phyloP scores from a whole-genome alignment of 768 basidiomycete genomes.

The Lentinus tigrinus region DNA sequence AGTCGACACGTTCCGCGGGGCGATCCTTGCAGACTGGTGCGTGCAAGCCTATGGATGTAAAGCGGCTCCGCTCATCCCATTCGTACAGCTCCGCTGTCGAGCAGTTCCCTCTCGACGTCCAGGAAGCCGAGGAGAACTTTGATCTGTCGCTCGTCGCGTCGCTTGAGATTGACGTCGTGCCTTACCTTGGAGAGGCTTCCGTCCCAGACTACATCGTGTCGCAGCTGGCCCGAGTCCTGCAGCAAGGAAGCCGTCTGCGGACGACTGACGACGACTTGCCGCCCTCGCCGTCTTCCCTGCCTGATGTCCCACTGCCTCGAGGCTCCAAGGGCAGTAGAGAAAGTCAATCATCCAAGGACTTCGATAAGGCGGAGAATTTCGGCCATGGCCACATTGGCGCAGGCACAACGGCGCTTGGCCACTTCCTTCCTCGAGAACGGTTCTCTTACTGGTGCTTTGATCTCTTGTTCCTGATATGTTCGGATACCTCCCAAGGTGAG shows the following conservation, averaged over 20 bases:
- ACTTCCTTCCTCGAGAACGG: slow-evolving; percentile 68
- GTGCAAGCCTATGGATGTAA: slow-evolving; percentile 21
- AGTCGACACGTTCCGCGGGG: slow-evolving; percentile 78
- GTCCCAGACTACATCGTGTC: slow-evolving; percentile 71
- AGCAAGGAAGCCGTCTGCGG: slow-evolving; percentile 71
- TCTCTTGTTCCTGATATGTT: slow-evolving; percentile 78
- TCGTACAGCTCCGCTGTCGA: slow-evolving; percentile 53
- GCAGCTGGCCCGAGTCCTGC: slow-evolving; percentile 68
- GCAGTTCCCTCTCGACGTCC: slow-evolving; percentile 56
- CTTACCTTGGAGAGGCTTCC: slow-evolving; percentile 64
- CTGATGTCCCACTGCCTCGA: not conserved
- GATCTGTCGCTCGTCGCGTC: slow-evolving; percentile 78
- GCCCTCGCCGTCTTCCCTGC: slow-evolving; percentile 19
- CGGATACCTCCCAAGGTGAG: slow-evolving; percentile 60
- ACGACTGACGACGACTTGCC: slow-evolving; percentile 21
- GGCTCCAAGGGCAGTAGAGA: not conserved
- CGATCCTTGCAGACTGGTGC: slow-evolving; percentile 83
- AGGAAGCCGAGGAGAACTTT: slow-evolving; percentile 81
- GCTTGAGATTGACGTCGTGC: slow-evolving; percentile 78
- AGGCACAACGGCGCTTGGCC: slow-evolving; percentile 61
- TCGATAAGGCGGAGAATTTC: slow-evolving; percentile 23
- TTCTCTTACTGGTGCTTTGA: slow-evolving; percentile 96
- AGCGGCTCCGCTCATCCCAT: not conserved
- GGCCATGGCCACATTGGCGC: slow-evolving; percentile 38
- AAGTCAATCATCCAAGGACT: slow-evolving; percentile 2